Conservation (phyloP, 1,139 yeast species). For the Pichia sp. region DNA sequence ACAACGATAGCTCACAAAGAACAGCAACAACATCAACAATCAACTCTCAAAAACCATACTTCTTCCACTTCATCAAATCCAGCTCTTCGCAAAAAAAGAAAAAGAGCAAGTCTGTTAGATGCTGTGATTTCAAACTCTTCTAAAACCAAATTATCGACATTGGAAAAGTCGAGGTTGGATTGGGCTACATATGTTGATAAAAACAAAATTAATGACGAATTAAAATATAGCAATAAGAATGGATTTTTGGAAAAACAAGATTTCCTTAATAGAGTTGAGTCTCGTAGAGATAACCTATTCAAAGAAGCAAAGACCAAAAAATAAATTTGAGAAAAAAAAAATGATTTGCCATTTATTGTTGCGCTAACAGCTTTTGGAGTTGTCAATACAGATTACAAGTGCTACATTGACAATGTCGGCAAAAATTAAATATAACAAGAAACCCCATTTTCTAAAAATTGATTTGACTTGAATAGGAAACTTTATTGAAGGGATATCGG, state of each 20-base stretch:
- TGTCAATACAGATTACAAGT: no score
- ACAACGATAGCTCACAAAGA: slow-evolving; percentile 12
- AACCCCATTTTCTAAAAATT: no score
- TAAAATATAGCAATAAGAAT: slow-evolving; percentile 60
- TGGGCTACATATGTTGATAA: slow-evolving; percentile 95
- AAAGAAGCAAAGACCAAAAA: slow-evolving; percentile 9
- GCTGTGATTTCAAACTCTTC: slow-evolving; percentile 53
- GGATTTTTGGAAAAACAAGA: slow-evolving; percentile 92
- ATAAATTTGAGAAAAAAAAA: background rate
- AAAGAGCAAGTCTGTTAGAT: slow-evolving; percentile 72
- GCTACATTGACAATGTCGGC: no score
- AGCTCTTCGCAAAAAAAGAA: slow-evolving; percentile 35
- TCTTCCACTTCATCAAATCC: slow-evolving; percentile 17
- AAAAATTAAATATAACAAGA: no score
- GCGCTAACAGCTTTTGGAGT: no score
- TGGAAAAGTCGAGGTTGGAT: slow-evolving; percentile 87
- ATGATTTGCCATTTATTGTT: no score
- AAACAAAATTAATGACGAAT: slow-evolving; percentile 75
- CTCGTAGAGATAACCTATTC: slow-evolving; percentile 9
- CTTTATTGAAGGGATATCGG: no score
- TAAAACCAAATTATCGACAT: slow-evolving; percentile 70
- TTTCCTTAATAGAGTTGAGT: slow-evolving; percentile 69
- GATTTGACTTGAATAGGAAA: no score
- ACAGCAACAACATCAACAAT: slow-evolving; percentile 1
- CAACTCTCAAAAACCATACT: background rate